These are phyloP conservation scores for Gigaspora rosea DNA, from an alignment of 192 early-diverging fungal genomes.

Conservation along the genomic window DNA sequence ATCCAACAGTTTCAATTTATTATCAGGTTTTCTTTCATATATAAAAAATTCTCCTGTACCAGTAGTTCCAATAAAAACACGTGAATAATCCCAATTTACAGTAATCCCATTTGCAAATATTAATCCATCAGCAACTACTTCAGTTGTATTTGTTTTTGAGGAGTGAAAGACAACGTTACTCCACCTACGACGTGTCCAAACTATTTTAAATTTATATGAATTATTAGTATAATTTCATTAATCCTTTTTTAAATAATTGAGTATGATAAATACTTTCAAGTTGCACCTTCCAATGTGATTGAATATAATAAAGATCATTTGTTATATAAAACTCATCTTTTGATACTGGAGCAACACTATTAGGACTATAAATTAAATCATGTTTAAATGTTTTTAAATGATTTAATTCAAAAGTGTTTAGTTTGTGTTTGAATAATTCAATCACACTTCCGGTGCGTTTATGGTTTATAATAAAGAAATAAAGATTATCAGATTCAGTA, in stretches of 20 bases:
- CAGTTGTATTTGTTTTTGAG: not conserved
- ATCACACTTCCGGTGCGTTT: conserved; percentile 53
- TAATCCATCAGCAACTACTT: not conserved
- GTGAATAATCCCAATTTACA: conserved; percentile 16
- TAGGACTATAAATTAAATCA: conserved; percentile 54
- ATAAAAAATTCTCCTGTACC: not conserved
- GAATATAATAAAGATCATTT: conserved; percentile 49
- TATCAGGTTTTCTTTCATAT: conserved; percentile 11
- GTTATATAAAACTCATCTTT: conserved; percentile 58
- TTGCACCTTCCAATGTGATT: conserved; percentile 33
- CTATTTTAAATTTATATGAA: not conserved
- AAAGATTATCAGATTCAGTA: conserved; percentile 39
- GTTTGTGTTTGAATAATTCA: conserved; percentile 54
- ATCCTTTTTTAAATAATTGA: not conserved
- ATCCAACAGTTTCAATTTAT: not conserved
- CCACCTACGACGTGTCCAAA: not conserved
- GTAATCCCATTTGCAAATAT: conserved; percentile 10
- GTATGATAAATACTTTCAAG: conserved; percentile 39
- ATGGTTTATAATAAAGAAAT: conserved; percentile 63
- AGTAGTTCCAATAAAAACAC: not conserved
- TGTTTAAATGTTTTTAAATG: conserved; percentile 56
- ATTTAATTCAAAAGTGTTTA: conserved; percentile 44
- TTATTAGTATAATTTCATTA: not conserved
- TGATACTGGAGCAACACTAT: conserved; percentile 58
- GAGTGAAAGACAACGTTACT: conserved; percentile 22